These are phyloP conservation scores for Ceratocystis destructans DNA, from an alignment of 2,329 filamentous ascomycete species.

Conservation along the genomic window DNA sequence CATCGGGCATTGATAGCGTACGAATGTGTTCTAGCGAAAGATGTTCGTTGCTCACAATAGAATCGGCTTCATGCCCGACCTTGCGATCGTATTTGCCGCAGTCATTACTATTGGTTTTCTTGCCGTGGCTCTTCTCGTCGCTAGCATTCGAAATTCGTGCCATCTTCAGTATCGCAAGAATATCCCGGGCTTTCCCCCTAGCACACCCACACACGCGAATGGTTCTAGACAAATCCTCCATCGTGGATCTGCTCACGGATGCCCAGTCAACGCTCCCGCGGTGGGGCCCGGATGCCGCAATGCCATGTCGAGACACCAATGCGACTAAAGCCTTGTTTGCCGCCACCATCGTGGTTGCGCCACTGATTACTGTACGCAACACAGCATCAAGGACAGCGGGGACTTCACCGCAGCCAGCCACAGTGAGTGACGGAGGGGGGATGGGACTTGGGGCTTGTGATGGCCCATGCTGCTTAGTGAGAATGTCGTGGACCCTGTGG, in stretches of 20 bases:
- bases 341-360: conserved; percentile 35
- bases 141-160: conserved; percentile 44
- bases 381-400: conserved; percentile 41
- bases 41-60: neutral
- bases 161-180: conserved; percentile 60
- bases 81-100: neutral
- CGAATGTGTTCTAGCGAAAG: conserved; percentile 42
- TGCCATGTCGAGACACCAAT: conserved; percentile 50
- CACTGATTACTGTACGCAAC: conserved; percentile 39
- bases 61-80: conserved; percentile 33
- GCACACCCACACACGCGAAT: conserved; percentile 60
- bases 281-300: conserved; percentile 47
- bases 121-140: neutral
- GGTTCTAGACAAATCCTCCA: conserved; percentile 49
- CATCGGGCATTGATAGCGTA: conserved; percentile 32
- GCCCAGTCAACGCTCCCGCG: conserved; percentile 66
- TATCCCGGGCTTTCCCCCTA: conserved; percentile 54
- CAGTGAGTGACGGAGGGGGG: conserved; percentile 24
- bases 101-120: neutral
- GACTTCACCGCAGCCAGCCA: conserved; percentile 53
- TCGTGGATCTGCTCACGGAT: conserved; percentile 45
- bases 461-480: neutral
- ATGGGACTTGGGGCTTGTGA: neutral
- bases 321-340: conserved; percentile 53
- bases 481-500: neutral